Base-by-base conservation (phyloP, 2,329 filamentous ascomycete genomes). In the Arthrobotrys conoides region DNA sequence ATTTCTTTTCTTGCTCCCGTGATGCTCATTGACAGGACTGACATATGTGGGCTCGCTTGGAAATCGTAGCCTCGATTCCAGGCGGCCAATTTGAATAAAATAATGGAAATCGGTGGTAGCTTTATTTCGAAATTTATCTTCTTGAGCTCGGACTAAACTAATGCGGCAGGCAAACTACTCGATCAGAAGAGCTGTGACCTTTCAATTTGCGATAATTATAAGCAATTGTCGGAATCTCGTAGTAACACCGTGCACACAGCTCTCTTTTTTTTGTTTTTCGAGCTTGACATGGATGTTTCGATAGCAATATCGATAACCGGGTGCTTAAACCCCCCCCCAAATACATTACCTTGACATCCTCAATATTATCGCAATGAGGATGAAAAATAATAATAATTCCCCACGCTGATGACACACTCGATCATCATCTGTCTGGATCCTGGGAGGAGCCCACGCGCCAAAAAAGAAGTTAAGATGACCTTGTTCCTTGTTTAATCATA, bases 401-500 rank as follows among this genome's bases (percentile, higher is more conserved):
- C 72, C 72, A 76, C 72, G 72, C 66, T 49, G 55, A 69, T 68
- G 71, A 68, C 71, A 76, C 71, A 76, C 64, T 49, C 24, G 53
- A 69, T 70, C 57, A 66, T 59, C 48, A 12, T 22, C 46, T 51
- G 59, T 22, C 46, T 51, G 59, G 57, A 66, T 48, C 30, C 38
- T 64, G 69, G 69, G 69, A 66, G 66, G 66, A 65, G 63, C 71
- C 72, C 72, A 76, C 72, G 72, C 72, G 72, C 72, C 66, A 70
- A 70, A 76, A 65, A 69, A 30, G 6, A 30, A 6, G 65, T 69
- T 76, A 69, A 68, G 71, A 76, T 76, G 64, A 64, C 64, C 55
- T 59, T 68, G 41, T 22, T 53, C n/a, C n/a, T n/a, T n/a, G n/a
- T n/a, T n/a, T n/a, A n/a, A n/a, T n/a, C n/a, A n/a, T n/a, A n/a